Evolutionary conservation across 495 filamentous ascomycete species (phyloP).

Genomic region (Rhypophila decipiens): DNA sequence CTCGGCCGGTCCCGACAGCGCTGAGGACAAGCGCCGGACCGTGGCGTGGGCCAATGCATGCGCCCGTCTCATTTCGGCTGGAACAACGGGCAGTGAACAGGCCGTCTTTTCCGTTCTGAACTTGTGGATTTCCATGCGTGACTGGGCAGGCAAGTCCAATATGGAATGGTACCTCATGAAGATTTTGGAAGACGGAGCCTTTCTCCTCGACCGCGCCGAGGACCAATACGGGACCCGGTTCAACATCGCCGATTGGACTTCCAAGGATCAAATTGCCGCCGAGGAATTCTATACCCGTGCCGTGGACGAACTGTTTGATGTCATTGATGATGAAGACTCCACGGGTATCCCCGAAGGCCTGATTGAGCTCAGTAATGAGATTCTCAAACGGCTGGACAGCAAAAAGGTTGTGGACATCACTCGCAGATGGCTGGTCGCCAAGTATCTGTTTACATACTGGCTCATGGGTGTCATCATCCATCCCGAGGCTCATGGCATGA

Average conservation of each 20-base stretch:
- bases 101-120: conserved; percentile 68
- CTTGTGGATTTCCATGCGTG: conserved; percentile 75
- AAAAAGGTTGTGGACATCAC: conserved; percentile 64
- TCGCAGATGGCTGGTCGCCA: conserved; percentile 71
- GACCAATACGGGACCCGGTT: conserved; percentile 60
- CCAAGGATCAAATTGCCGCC: conserved; percentile 67
- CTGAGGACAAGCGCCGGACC: conserved; percentile 63
- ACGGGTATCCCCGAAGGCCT: conserved; percentile 81
- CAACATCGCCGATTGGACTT: conserved; percentile 56
- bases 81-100: conserved; percentile 48
- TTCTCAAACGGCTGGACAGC: conserved; percentile 70
- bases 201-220: conserved; percentile 73
- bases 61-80: conserved; percentile 63
- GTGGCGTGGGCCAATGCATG: conserved; percentile 85
- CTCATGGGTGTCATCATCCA: conserved; percentile 78
- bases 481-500: conserved; percentile 83
- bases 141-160: conserved; percentile 82
- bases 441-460: conserved; percentile 89
- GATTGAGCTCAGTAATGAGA: conserved; percentile 72
- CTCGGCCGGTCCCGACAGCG: conserved; percentile 71
- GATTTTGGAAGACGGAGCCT: conserved; percentile 84
- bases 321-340: conserved; percentile 72
- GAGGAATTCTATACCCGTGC: conserved; percentile 88
- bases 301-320: conserved; percentile 72
- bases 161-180: conserved; percentile 93